These are phyloP conservation scores for Coprinellus aureogranulatus DNA, from an alignment of 768 basidiomycete genomes.

Conservation along the genomic window DNA sequence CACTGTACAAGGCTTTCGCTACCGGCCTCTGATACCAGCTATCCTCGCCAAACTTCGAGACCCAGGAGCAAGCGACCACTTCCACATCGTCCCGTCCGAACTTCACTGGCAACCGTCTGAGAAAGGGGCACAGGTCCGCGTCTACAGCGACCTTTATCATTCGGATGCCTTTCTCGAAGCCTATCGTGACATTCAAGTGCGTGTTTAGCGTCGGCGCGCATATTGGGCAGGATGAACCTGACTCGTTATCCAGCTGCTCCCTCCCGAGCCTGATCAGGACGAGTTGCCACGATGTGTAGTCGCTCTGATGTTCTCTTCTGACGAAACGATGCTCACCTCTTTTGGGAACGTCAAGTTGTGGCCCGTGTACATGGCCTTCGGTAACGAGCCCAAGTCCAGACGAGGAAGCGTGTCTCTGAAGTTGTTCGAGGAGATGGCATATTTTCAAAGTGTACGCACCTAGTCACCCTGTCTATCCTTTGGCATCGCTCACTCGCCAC, in stretches of 20 bases:
- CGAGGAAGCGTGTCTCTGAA: background rate
- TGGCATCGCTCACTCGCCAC: background rate
- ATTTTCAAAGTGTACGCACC: background rate
- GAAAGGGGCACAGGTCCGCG: constrained; percentile 9
- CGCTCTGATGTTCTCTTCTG: background rate
- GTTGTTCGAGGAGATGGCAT: background rate
- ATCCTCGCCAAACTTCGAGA: constrained; percentile 21
- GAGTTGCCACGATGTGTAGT: background rate
- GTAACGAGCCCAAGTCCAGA: background rate
- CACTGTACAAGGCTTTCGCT: constrained; percentile 24
- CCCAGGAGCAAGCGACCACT: constrained; percentile 11
- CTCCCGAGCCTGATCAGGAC: constrained; percentile 1
- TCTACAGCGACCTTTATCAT: constrained; percentile 28
- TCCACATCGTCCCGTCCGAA: constrained; percentile 28
- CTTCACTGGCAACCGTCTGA: background rate
- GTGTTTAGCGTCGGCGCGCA: background rate
- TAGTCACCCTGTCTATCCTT: no score
- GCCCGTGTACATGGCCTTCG: background rate
- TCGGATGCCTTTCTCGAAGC: constrained; percentile 29
- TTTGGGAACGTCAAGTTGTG: background rate
- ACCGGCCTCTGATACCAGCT: constrained; percentile 20
- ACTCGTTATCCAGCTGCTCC: no score
- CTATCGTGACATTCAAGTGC: constrained; percentile 21
- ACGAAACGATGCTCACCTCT: background rate
- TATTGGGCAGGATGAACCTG: background rate